A percentile compares a stretch with the other conserved stretches of the same genome.
Evolutionary conservation across 2,329 filamentous ascomycete species (phyloP).

Genomic region (Plenodomus biglobosus): DNA sequence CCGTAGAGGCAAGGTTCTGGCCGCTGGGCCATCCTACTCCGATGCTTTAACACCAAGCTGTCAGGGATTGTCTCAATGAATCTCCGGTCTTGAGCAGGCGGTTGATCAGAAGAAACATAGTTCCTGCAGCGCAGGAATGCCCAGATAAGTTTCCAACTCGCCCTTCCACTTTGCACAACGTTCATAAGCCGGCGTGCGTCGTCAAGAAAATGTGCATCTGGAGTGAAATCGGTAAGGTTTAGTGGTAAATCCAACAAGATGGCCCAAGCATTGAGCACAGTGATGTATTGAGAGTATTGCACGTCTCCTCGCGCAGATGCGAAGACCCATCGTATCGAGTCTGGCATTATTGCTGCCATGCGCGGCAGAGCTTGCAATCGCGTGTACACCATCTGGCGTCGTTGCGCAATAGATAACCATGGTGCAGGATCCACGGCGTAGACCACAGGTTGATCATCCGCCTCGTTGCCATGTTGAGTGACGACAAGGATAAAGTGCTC

Average conservation of each 20-base stretch:
- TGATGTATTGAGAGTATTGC: slow-evolving; percentile 11
- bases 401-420: background rate
- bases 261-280: slow-evolving; percentile 20
- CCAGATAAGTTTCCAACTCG: slow-evolving; percentile 20
- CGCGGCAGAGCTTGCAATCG: too few species aligned
- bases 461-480: background rate
- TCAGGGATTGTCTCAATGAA: background rate
- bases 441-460: background rate
- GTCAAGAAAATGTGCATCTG: slow-evolving; percentile 1
- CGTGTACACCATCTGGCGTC: background rate
- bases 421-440: slow-evolving; percentile 6
- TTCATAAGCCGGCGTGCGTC: background rate
- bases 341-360: background rate
- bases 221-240: slow-evolving; percentile 7
- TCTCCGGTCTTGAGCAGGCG: background rate
- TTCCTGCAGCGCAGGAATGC: slow-evolving; percentile 12
- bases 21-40: too few species aligned
- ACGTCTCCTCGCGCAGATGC: background rate
- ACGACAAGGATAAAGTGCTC: background rate
- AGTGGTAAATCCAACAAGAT: slow-evolving; percentile 14
- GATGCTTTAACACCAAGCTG: too few species aligned
- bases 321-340: slow-evolving; percentile 2
- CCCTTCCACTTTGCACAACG: slow-evolving; percentile 1
- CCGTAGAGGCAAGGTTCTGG: too few species aligned
- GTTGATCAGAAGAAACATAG: slow-evolving; percentile 1